Conservation (phyloP, 2,329 filamentous ascomycete species). For the Daldinia sp. region DNA sequence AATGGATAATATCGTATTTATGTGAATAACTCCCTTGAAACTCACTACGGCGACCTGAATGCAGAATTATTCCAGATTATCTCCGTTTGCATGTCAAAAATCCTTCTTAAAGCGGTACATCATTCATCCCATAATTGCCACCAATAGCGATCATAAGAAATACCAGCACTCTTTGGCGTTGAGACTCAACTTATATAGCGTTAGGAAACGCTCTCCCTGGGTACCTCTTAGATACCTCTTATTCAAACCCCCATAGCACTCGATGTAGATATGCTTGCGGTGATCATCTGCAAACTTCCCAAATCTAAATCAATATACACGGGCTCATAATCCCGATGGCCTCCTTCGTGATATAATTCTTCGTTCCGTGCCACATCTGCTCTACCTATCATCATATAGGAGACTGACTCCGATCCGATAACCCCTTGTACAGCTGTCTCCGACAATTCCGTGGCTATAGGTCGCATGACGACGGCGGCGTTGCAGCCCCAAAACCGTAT, state of each 20-base stretch:
- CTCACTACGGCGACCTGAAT: too few relatives aligned
- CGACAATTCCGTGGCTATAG: background rate
- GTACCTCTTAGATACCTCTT: background rate
- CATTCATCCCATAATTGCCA: too few relatives aligned
- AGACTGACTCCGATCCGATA: background rate
- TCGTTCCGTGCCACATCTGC: background rate
- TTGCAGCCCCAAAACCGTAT: background rate
- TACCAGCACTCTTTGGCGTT: too few relatives aligned
- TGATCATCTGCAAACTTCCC: background rate
- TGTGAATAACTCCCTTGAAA: too few relatives aligned
- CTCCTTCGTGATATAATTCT: background rate
- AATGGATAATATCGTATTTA: background rate
- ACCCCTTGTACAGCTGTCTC: background rate
- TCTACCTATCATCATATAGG: background rate
- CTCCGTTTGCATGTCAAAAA: too few relatives aligned
- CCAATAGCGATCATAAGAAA: too few relatives aligned
- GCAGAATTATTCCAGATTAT: too few relatives aligned
- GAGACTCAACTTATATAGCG: too few relatives aligned
- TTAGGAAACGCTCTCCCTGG: background rate
- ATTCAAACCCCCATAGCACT: background rate
- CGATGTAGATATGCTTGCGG: background rate
- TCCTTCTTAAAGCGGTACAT: too few relatives aligned
- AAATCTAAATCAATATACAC: background rate
- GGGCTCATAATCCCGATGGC: background rate
- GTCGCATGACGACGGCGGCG: background rate